Evolutionary conservation across 495 filamentous ascomycete genomes (phyloP).

Genomic region (Xylaria palmicola): DNA sequence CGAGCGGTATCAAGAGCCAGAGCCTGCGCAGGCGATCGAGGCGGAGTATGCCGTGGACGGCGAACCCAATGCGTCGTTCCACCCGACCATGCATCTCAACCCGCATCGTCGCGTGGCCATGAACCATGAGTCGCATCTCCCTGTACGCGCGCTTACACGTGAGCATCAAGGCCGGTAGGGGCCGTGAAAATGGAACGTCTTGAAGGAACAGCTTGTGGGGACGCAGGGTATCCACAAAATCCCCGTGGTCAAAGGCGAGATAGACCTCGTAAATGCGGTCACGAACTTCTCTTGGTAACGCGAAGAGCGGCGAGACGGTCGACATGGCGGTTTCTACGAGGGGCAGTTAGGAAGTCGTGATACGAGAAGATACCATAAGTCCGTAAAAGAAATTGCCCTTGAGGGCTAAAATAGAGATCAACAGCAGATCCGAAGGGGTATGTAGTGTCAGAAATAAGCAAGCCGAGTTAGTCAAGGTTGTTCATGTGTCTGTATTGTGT

Average conservation of each 20-base stretch:
- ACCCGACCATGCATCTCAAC: constrained; percentile 17
- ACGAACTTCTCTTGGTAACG: constrained; percentile 29
- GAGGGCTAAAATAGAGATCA: no score
- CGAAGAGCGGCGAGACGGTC: constrained; percentile 19
- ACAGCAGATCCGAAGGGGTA: no score
- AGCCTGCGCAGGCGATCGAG: constrained; percentile 27
- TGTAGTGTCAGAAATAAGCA: no score
- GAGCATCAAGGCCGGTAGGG: constrained; percentile 26
- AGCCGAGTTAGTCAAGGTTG: no score
- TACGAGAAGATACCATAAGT: no score
- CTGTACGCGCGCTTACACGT: constrained; percentile 22
- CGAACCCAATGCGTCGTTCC: constrained; percentile 25
- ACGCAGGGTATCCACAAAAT: constrained; percentile 26
- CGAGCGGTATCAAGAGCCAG: constrained; percentile 21
- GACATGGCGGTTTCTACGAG: no score
- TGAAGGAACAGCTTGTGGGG: constrained; percentile 24
- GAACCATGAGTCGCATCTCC: constrained; percentile 21
- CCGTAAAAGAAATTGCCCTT: no score
- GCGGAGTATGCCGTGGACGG: constrained; percentile 20
- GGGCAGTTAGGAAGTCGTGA: no score
- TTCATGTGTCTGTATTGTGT: no score
- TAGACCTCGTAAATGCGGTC: constrained; percentile 31
- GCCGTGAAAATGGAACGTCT: constrained; percentile 9
- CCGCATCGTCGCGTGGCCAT: constrained; percentile 21
- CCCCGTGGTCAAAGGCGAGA: constrained; percentile 21